Evolutionary conservation across 345 rosid genomes (phyloP).

Genomic region (Aquilaria malaccensis): DNA sequence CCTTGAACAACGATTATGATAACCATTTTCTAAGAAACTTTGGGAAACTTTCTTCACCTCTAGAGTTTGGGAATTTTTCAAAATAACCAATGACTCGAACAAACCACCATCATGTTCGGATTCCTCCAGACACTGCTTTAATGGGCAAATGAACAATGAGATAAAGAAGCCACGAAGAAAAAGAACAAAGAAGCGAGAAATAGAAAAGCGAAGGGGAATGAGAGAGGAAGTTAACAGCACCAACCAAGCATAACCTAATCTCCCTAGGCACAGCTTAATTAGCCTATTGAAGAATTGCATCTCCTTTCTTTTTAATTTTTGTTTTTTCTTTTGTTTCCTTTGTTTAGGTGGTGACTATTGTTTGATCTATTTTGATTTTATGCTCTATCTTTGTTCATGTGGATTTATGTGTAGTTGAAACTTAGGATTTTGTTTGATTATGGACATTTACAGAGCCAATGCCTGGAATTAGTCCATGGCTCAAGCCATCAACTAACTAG

Average conservation of each 20-base stretch:
- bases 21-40: too few species aligned
- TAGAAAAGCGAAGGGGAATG: background rate
- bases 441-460: too few species aligned
- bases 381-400: too few species aligned
- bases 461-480: too few species aligned
- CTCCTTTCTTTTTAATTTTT: constrained; percentile 4
- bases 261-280: constrained; percentile 38
- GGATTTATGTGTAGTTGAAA: too few species aligned
- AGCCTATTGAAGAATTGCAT: constrained; percentile 88
- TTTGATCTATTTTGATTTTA: too few species aligned
- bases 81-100: background rate
- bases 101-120: constrained; percentile 11
- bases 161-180: background rate
- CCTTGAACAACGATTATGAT: too few species aligned
- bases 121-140: constrained; percentile 25
- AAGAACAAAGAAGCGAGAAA: background rate
- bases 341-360: background rate
- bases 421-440: too few species aligned
- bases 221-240: constrained; percentile 6
- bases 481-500: too few species aligned
- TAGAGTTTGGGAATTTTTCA: background rate
- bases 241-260: constrained; percentile 2
- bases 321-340: background rate
- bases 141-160: background rate
- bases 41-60: too few species aligned